Conservation (phyloP, 768 basidiomycete species). For the Collybiopsis luxurians region DNA sequence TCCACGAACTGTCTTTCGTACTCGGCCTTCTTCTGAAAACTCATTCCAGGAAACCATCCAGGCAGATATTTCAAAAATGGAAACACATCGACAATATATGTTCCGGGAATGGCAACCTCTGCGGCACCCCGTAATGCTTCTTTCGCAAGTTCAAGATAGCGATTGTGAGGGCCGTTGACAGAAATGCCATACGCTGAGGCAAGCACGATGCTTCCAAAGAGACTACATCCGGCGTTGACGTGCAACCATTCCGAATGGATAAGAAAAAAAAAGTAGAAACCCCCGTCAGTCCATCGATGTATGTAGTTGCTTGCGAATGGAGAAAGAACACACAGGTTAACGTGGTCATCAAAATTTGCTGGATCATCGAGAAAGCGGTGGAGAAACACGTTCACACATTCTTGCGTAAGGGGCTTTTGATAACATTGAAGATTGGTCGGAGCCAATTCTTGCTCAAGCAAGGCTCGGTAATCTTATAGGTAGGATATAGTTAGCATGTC, state of each 20-base stretch:
- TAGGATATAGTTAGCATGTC: no score
- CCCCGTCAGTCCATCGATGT: no score
- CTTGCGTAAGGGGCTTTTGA: not conserved
- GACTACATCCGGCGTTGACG: conserved; percentile 12
- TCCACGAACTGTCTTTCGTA: conserved; percentile 25
- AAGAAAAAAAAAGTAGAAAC: no score
- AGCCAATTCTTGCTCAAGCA: not conserved
- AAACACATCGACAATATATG: conserved; percentile 9
- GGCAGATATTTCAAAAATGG: conserved; percentile 26
- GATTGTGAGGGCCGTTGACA: conserved; percentile 17
- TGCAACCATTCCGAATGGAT: not conserved
- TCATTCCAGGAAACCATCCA: conserved; percentile 37
- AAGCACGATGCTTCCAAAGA: conserved; percentile 14
- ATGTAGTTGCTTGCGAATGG: no score
- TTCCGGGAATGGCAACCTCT: conserved; percentile 11
- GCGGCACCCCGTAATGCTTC: conserved; percentile 14
- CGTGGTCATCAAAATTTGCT: not conserved
- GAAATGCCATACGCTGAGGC: conserved; percentile 22
- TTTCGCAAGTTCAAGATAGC: conserved; percentile 19
- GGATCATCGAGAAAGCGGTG: not conserved
- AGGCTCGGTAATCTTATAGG: not conserved
- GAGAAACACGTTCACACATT: not conserved
- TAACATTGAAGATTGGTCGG: not conserved
- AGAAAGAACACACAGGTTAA: not conserved
- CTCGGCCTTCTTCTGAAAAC: conserved; percentile 30